These are phyloP conservation scores for Daldinia decipiens DNA, from an alignment of 495 filamentous ascomycete species.

Conservation along the genomic window DNA sequence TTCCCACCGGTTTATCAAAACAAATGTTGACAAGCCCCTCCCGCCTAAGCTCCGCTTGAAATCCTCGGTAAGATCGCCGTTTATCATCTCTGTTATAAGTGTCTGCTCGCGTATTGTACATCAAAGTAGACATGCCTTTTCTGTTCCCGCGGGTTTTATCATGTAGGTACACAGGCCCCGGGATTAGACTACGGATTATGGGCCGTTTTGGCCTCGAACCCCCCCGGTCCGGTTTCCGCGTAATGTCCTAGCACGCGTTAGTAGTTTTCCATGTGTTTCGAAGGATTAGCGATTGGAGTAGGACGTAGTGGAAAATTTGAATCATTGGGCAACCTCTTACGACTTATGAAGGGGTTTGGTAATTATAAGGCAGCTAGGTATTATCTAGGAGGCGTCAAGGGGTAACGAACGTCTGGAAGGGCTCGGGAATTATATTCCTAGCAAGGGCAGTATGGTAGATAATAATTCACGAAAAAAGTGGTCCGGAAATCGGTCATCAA, in stretches of 20 bases:
- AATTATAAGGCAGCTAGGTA: conserved; percentile 24
- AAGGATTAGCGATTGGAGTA: conserved; percentile 35
- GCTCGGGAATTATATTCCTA: background rate
- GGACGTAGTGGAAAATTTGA: conserved; percentile 26
- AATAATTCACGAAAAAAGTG: background rate
- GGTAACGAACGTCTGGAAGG: conserved; percentile 8
- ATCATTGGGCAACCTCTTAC: conserved; percentile 18
- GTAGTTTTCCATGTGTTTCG: conserved; percentile 44
- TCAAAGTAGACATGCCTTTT: background rate
- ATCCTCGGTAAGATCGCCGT: conserved; percentile 21
- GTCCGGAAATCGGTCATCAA: background rate
- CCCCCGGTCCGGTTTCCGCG: conserved; percentile 46
- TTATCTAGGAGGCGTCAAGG: conserved; percentile 9
- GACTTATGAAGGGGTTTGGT: background rate
- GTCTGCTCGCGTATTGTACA: background rate
- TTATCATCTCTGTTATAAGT: conserved; percentile 11
- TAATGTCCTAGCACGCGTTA: conserved; percentile 40
- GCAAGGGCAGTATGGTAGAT: background rate
- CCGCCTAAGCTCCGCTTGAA: conserved; percentile 31
- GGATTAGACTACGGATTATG: conserved; percentile 35
- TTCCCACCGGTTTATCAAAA: background rate
- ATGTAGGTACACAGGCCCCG: conserved; percentile 28
- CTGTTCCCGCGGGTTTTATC: conserved; percentile 2
- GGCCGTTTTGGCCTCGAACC: conserved; percentile 38
- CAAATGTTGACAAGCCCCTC: conserved; percentile 8